Evolutionary conservation across 1,139 yeast genomes (phyloP), one percentile per base, ranked within the genome.

Genomic region (Geotrichum restrictum): DNA sequence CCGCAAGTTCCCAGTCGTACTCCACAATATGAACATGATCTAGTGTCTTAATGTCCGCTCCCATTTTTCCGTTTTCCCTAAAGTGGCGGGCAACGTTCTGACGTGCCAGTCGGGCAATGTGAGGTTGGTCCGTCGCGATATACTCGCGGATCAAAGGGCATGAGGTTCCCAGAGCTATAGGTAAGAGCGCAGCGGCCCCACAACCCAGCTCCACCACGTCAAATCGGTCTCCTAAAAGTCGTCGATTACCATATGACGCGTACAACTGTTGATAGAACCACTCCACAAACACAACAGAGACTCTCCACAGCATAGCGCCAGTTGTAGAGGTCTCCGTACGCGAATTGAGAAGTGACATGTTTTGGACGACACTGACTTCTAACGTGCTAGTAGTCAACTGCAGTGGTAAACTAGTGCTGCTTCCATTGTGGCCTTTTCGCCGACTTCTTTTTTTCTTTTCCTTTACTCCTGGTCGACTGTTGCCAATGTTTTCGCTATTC

Each of bases 241-340:
- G n/a, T n/a, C n/a, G n/a, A n/a, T 39, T 42, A 4, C 49, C 46
- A 13, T 49, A 38, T 22, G 21, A 6, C 2, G 41, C 14, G 22
- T 29, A 19, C 27, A 44, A 7, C 22, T 44, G 24, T 19, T 51
- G 19, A 16, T 18, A 37, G 1, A 81, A 48, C 88, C 88, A 84
- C 45, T 79, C 77, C 0, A 75, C 74, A 41, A 84, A 70, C 4
- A 70, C 62, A 1, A 77, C 74, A 1, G 85, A 74, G 1, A 80
- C 71, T 42, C 70, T 70, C 91, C 93, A 85, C 40, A 83, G 73
- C 16, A 84, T 76, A 55, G 80, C 86, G 4, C 93, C 93, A 0
- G 91, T 85, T 2, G 87, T 78, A 3, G 82, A 75, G 0, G 74
- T 60, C 39, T 71, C 69, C 1, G 60, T 61, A 16, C 69, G 67